A percentile compares a stretch with the other conserved stretches of the same genome.
These are phyloP conservation scores for Erythrobasidium yunnanense DNA, from an alignment of 768 basidiomycete genomes.

Conservation along the genomic window DNA sequence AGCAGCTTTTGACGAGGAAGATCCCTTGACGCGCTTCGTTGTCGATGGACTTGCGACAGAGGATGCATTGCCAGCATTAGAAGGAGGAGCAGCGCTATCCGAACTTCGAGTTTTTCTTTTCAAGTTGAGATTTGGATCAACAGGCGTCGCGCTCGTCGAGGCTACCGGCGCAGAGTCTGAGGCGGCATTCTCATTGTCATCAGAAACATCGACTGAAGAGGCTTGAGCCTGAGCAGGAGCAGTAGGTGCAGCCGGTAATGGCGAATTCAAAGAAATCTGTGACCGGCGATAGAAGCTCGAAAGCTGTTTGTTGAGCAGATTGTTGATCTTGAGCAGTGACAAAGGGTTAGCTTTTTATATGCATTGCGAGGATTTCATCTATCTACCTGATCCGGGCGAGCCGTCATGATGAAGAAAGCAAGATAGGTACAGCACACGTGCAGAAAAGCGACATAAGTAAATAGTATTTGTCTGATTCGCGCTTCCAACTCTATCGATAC, in stretches of 20 bases:
- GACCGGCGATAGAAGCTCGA: slow-evolving; percentile 21
- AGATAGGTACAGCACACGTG: too few relatives aligned
- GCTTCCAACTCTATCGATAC: too few relatives aligned
- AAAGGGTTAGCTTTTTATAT: background rate
- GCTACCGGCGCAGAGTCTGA: slow-evolving; percentile 2
- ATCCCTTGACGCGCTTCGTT: background rate
- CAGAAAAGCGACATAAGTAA: too few relatives aligned
- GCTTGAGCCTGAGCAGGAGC: background rate
- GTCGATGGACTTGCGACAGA: background rate
- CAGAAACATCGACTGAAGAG: background rate
- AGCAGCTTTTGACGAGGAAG: background rate
- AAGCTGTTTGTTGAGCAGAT: slow-evolving; percentile 20
- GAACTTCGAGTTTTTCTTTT: slow-evolving; percentile 9
- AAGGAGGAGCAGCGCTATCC: background rate
- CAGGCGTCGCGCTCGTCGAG: slow-evolving; percentile 3
- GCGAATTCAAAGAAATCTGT: slow-evolving; percentile 24
- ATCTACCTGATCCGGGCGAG: slow-evolving; percentile 16
- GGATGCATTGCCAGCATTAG: background rate
- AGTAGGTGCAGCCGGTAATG: background rate
- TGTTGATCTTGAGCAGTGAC: slow-evolving; percentile 2
- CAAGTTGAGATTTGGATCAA: background rate
- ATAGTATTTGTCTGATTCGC: too few relatives aligned
- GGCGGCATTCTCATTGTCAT: background rate
- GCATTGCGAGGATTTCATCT: background rate
- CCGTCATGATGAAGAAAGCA: background rate